A percentile compares a stretch with the other conserved stretches of the same genome.
Conservation (phyloP, 345 rosid genomes). For the Draba incana region DNA sequence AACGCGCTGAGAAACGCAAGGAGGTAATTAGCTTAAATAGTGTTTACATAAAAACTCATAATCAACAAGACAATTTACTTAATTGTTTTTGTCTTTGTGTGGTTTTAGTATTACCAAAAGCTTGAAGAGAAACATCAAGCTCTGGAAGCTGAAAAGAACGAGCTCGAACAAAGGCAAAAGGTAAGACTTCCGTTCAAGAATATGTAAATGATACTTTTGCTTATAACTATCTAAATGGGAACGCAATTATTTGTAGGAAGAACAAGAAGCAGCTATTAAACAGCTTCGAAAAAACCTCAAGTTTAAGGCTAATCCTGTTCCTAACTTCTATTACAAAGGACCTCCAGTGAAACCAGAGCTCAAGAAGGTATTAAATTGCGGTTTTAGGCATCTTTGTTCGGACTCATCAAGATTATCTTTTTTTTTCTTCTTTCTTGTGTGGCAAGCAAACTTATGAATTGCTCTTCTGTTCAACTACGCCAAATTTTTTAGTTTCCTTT, state of each 20-base stretch:
- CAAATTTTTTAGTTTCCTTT: constrained; percentile 58
- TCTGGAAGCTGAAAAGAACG: constrained; percentile 72
- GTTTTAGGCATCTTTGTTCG: background rate
- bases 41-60: constrained; percentile 1
- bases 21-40: constrained; percentile 55
- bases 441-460: constrained; percentile 21
- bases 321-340: constrained; percentile 79
- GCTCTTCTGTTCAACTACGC: background rate
- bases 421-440: background rate
- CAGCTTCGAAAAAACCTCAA: constrained; percentile 78
- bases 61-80: background rate
- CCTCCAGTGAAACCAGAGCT: constrained; percentile 80
- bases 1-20: constrained; percentile 90
- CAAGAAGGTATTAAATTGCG: constrained; percentile 62
- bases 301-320: constrained; percentile 86
- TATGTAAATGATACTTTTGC: background rate
- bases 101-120: constrained; percentile 70
- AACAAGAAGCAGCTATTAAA: constrained; percentile 88
- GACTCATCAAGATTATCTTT: no score
- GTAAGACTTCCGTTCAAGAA: constrained; percentile 6
- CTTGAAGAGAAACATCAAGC: constrained; percentile 88
- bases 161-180: constrained; percentile 63
- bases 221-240: background rate
- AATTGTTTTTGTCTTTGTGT: constrained; percentile 2
- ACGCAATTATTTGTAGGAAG: constrained; percentile 58